phyloP scores from a whole-genome alignment of 148 eudicot species.

The Mesembryanthemum crystallinum region DNA sequence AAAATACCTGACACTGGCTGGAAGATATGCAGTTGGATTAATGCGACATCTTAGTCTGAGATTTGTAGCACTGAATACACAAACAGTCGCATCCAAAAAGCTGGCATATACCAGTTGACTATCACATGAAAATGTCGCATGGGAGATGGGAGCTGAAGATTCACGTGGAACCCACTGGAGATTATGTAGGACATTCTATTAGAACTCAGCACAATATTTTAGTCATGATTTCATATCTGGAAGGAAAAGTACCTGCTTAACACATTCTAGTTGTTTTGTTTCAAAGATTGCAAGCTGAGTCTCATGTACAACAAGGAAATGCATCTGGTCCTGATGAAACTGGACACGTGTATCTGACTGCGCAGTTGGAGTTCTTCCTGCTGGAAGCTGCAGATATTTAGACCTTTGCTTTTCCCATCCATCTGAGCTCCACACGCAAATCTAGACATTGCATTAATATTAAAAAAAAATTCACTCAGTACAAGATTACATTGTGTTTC shows the following conservation, averaged over 20 bases:
- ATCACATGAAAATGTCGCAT: slow-evolving; percentile 92
- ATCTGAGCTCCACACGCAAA: slow-evolving; percentile 79
- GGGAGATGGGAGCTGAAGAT: slow-evolving; percentile 72
- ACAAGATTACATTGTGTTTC: background rate
- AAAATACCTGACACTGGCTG: slow-evolving; percentile 54
- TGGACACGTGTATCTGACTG: slow-evolving; percentile 82
- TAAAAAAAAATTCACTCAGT: slow-evolving; percentile 2
- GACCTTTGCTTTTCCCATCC: slow-evolving; percentile 78
- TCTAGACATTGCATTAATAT: slow-evolving; percentile 35
- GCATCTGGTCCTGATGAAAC: slow-evolving; percentile 81
- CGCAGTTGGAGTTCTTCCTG: slow-evolving; percentile 58
- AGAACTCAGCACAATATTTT: slow-evolving; percentile 15
- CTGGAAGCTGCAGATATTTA: slow-evolving; percentile 62
- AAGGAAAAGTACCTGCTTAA: slow-evolving; percentile 55
- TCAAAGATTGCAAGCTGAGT: slow-evolving; percentile 89
- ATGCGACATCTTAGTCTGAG: slow-evolving; percentile 73
- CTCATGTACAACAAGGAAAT: slow-evolving; percentile 87
- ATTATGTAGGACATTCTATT: slow-evolving; percentile 25
- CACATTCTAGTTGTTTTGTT: slow-evolving; percentile 69
- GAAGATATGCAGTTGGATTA: slow-evolving; percentile 72
- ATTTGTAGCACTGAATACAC: slow-evolving; percentile 69
- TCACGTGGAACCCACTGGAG: slow-evolving; percentile 77
- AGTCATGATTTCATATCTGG: background rate
- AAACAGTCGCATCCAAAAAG: slow-evolving; percentile 75
- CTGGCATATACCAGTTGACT: slow-evolving; percentile 75